Percentiles rank a stretch among this genome's conserved stretches.
Conservation (phyloP, 83 land plant species). For the Picea abies region DNA sequence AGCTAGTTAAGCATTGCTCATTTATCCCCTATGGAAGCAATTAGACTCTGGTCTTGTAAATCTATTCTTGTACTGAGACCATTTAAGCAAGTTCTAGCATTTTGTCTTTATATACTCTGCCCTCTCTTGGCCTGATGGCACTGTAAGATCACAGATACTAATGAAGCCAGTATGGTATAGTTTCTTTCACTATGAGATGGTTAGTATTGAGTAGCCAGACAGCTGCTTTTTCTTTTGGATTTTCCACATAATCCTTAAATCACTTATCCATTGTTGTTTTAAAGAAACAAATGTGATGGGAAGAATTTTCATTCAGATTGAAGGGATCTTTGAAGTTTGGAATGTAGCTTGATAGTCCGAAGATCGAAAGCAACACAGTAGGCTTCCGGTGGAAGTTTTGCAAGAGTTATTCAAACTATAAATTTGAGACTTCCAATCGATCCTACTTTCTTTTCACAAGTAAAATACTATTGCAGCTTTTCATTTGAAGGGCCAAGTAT, state of each 20-base stretch:
- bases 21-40: not conserved
- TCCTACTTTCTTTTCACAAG: not conserved
- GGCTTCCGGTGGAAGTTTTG: not conserved
- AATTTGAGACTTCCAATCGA: not conserved
- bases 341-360: not conserved
- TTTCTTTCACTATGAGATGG: not conserved
- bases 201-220: not conserved
- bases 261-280: not conserved
- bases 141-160: not conserved
- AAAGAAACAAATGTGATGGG: not conserved
- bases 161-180: not conserved
- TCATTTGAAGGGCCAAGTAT: not conserved
- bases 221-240: not conserved
- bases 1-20: not conserved
- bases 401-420: not conserved
- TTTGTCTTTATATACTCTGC: not conserved
- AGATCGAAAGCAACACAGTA: not conserved
- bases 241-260: not conserved
- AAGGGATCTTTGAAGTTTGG: not conserved
- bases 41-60: not conserved
- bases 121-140: not conserved
- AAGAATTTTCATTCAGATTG: not conserved
- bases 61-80: not conserved
- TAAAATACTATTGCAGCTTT: not conserved
- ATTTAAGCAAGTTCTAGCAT: not conserved